A percentile compares a stretch with the other conserved stretches of the same genome.
These are phyloP conservation scores for Collybia sordida DNA, from an alignment of 768 basidiomycete genomes.

Conservation along the genomic window DNA sequence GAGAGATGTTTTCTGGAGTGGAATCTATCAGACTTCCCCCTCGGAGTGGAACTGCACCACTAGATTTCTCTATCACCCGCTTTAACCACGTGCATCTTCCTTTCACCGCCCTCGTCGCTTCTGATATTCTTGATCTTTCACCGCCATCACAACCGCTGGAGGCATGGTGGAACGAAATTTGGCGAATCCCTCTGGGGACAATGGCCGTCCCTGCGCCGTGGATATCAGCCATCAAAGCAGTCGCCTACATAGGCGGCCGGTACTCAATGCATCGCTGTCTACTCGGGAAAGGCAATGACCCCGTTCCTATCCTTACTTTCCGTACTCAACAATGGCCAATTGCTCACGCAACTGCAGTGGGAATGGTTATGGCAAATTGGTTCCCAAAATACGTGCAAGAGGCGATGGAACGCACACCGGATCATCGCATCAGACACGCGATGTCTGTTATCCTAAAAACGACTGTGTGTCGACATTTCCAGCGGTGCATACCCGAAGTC, in stretches of 20 bases:
- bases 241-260: constrained; percentile 55
- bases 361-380: constrained; percentile 51
- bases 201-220: constrained; percentile 48
- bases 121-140: constrained; percentile 39
- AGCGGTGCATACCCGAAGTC: constrained; percentile 49
- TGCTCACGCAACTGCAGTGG: constrained; percentile 48
- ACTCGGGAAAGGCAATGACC: constrained; percentile 38
- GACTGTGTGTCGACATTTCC: constrained; percentile 52
- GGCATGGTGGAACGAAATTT: constrained; percentile 57
- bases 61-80: constrained; percentile 57
- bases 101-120: constrained; percentile 45
- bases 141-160: constrained; percentile 39
- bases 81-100: constrained; percentile 57
- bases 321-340: constrained; percentile 67
- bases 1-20: constrained; percentile 53
- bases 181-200: constrained; percentile 55
- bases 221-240: constrained; percentile 51
- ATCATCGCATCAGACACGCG: constrained; percentile 52
- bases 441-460: constrained; percentile 58
- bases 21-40: constrained; percentile 48
- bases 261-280: constrained; percentile 58
- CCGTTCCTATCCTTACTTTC: constrained; percentile 58
- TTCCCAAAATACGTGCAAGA: constrained; percentile 35
- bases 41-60: constrained; percentile 51
- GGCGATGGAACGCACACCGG: constrained; percentile 35